Base-by-base conservation (phyloP, 2,329 filamentous ascomycete species). In the Fonsecaea multimorphosa region DNA sequence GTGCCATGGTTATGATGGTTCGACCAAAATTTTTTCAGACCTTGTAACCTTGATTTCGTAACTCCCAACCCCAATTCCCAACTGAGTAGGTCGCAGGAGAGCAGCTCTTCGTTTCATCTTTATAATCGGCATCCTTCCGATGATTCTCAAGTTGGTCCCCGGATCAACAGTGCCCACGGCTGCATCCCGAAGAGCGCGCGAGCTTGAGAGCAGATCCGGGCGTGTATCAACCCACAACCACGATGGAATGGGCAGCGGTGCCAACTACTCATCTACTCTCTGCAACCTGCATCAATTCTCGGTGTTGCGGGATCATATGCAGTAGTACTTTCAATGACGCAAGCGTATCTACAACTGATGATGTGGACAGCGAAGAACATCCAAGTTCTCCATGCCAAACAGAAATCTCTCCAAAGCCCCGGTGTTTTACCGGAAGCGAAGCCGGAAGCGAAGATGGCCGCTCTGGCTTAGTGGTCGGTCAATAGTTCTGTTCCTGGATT, bases 371-470 rank as follows among this genome's bases (percentile, higher is more conserved):
- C 27, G 19, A 38, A 38, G 34, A 16, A n/a, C 12, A n/a, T 40
- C 11, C 3, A 5, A n/a, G 14, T 12, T 11, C 34, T 14, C 2
- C 34, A 14, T 14, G 34, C 34, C 12, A 3, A 24, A n/a, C 32
- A 36, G 36, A 19, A 14, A 24, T 12, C 14, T 40, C 36, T 56
- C 54, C 5, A 38, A 16, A 19, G 5, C 22, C 29, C 29, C 54
- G 16, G 34, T 34, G 11, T 44, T 44, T 57, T 24, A 9, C 54
- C 54, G 31, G 29, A 36, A 55, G 52, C 52, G 53, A 38, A 7
- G 32, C 6, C 32, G 32, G 32, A 34, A 34, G 32, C 32, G 32
- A 34, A 1, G 38, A 40, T 5, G 4, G 14, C 2, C 14, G 38
- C 4, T 19, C 16, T 19, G 44, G 44, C 19, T 49, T 19, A 24